Conservation (phyloP, 352 stramenopile species). For the Plasmopara halstedii region DNA sequence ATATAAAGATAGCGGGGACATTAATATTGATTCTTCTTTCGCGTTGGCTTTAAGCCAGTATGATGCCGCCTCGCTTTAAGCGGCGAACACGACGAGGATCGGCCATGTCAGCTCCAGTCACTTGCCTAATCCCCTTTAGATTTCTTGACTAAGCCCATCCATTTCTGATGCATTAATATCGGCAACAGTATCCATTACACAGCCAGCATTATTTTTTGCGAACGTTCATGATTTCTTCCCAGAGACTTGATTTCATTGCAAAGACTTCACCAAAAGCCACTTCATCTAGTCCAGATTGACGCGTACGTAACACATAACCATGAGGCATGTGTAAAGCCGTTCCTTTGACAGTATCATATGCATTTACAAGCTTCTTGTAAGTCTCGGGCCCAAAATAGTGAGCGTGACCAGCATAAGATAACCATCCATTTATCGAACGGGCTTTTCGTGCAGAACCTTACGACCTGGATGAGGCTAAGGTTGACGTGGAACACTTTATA, state of each 20-base stretch:
- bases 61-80: not conserved
- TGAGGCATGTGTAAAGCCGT: slow-evolving; percentile 2
- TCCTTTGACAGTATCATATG: slow-evolving; percentile 3
- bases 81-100: not conserved
- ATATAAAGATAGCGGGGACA: not conserved
- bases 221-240: slow-evolving; percentile 1
- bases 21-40: not conserved
- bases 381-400: slow-evolving; percentile 1
- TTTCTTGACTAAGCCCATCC: not conserved
- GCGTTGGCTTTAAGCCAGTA: not conserved
- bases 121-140: not conserved
- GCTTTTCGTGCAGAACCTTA: slow-evolving; percentile 1
- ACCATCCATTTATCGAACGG: not conserved
- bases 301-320: not conserved
- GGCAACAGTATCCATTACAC: slow-evolving; percentile 5
- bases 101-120: not conserved
- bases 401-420: slow-evolving; percentile 1
- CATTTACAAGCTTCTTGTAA: slow-evolving; percentile 6
- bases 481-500: not conserved
- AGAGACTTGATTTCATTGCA: slow-evolving; percentile 2
- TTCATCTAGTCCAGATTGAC: slow-evolving; percentile 1
- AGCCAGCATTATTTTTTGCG: slow-evolving; percentile 4
- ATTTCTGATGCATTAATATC: not conserved
- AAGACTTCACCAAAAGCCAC: slow-evolving; percentile 1
- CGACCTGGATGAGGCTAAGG: not conserved